These are phyloP conservation scores for Bullera alba DNA, from an alignment of 768 basidiomycete genomes.

Conservation along the genomic window DNA sequence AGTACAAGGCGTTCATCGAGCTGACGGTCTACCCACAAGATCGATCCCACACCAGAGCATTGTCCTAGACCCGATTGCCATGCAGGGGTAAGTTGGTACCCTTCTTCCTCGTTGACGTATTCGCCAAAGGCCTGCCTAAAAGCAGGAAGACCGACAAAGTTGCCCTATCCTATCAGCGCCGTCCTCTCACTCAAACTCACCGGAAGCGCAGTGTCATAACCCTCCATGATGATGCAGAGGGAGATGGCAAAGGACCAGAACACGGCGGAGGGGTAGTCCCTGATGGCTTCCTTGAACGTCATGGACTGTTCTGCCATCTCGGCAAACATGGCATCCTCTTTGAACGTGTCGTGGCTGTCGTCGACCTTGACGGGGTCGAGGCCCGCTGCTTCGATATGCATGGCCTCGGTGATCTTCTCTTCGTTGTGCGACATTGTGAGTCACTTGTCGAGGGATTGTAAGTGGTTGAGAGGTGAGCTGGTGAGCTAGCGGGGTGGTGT, in stretches of 20 bases:
- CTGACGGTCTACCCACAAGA: too few species aligned
- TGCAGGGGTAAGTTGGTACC: constrained; percentile 12
- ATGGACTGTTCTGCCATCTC: constrained; percentile 46
- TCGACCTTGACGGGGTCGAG: too few species aligned
- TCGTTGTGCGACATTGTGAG: too few species aligned
- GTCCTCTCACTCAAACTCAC: not conserved
- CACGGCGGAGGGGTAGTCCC: constrained; percentile 38
- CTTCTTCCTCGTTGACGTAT: not conserved
- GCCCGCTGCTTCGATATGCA: too few species aligned
- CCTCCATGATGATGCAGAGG: constrained; percentile 7
- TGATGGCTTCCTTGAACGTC: constrained; percentile 40
- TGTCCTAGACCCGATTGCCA: constrained; percentile 12
- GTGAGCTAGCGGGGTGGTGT: too few species aligned
- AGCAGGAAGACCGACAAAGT: not conserved
- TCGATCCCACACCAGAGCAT: not conserved
- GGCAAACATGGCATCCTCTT: too few species aligned
- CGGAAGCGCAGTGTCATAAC: constrained; percentile 1
- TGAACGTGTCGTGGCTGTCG: too few species aligned
- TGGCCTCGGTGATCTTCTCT: too few species aligned
- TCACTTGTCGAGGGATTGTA: too few species aligned
- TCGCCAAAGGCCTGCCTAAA: constrained; percentile 3
- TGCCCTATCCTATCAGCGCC: not conserved
- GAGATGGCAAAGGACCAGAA: not conserved
- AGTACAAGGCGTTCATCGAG: too few species aligned
- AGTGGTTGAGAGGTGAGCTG: too few species aligned